Evolutionary conservation across 163 green algal species (phyloP).

Genomic region (Scenedesmus sp.): DNA sequence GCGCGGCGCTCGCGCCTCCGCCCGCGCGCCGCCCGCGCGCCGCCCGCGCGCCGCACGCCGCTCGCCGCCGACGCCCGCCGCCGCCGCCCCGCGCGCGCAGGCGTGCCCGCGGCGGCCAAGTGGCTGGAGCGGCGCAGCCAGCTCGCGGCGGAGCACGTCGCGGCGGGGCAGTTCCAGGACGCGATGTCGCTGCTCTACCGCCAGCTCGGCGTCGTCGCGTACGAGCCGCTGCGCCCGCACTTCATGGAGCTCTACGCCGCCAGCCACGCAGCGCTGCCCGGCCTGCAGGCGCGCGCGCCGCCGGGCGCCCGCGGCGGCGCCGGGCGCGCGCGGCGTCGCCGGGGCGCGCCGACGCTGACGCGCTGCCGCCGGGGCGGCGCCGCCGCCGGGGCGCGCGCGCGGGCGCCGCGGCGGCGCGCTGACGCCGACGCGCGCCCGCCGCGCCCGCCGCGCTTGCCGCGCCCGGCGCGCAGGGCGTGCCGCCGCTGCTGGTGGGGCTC

Average conservation of each 20-base stretch:
- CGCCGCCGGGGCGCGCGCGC: background rate
- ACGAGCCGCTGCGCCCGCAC: constrained; percentile 88
- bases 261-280: constrained; percentile 74
- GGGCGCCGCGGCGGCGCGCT: background rate
- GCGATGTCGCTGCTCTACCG: constrained; percentile 95
- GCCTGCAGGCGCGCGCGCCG: constrained; percentile 58
- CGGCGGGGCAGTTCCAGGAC: constrained; percentile 89
- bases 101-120: constrained; percentile 74
- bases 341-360: too few relatives aligned
- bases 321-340: too few relatives aligned
- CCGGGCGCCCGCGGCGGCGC: too few relatives aligned
- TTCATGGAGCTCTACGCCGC: constrained; percentile 87
- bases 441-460: too few relatives aligned
- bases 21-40: too few relatives aligned
- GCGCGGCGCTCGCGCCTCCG: background rate
- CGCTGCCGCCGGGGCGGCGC: too few relatives aligned
- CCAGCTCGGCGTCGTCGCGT: constrained; percentile 90
- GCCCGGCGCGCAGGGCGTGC: constrained; percentile 54
- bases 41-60: too few relatives aligned
- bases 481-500: constrained; percentile 64
- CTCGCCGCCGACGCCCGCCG: constrained; percentile 50
- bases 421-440: too few relatives aligned
- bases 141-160: constrained; percentile 90
- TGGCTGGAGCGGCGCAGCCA: constrained; percentile 88
- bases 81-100: constrained; percentile 85